phyloP scores from a whole-genome alignment of 1,284 basidiomycete genomes.

The Limonomyces culmigenus region DNA sequence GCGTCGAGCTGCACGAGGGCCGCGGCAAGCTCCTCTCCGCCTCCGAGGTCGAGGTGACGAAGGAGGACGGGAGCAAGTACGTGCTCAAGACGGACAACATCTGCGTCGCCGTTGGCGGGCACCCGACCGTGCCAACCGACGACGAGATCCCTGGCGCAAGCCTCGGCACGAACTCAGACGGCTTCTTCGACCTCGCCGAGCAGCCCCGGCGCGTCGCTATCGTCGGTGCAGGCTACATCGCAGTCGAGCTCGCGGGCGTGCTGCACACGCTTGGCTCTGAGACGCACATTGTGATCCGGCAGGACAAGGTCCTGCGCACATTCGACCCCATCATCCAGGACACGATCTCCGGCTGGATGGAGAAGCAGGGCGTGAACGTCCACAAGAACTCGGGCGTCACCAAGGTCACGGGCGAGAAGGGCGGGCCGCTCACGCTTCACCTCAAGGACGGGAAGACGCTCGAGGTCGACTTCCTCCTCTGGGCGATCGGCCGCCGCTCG shows the following conservation, averaged over 20 bases:
- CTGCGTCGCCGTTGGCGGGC: slow-evolving; percentile 77
- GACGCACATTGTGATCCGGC: slow-evolving; percentile 84
- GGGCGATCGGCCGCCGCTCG: slow-evolving; percentile 87
- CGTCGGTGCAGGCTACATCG: slow-evolving; percentile 95
- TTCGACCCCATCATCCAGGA: slow-evolving; percentile 87
- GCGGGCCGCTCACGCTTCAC: slow-evolving; percentile 49
- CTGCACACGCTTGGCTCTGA: slow-evolving; percentile 79
- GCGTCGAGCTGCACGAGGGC: slow-evolving; percentile 81
- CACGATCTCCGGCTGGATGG: slow-evolving; percentile 87
- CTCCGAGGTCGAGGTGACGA: slow-evolving; percentile 50
- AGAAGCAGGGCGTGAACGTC: slow-evolving; percentile 77
- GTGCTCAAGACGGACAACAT: slow-evolving; percentile 61
- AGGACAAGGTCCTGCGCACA: slow-evolving; percentile 79
- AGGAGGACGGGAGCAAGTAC: slow-evolving; percentile 46
- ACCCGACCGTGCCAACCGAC: slow-evolving; percentile 70
- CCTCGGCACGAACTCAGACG: slow-evolving; percentile 86
- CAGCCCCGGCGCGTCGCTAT: slow-evolving; percentile 91
- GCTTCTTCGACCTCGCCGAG: slow-evolving; percentile 85
- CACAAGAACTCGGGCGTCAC: slow-evolving; percentile 69
- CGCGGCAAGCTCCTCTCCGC: slow-evolving; percentile 57
- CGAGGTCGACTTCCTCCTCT: slow-evolving; percentile 81
- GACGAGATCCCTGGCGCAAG: slow-evolving; percentile 76
- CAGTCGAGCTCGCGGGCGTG: slow-evolving; percentile 86
- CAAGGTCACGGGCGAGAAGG: slow-evolving; percentile 62
- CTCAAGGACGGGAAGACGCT: slow-evolving; percentile 57